phyloP scores from a whole-genome alignment of 306 rosid genomes.

The Citrullus colocynthis region DNA sequence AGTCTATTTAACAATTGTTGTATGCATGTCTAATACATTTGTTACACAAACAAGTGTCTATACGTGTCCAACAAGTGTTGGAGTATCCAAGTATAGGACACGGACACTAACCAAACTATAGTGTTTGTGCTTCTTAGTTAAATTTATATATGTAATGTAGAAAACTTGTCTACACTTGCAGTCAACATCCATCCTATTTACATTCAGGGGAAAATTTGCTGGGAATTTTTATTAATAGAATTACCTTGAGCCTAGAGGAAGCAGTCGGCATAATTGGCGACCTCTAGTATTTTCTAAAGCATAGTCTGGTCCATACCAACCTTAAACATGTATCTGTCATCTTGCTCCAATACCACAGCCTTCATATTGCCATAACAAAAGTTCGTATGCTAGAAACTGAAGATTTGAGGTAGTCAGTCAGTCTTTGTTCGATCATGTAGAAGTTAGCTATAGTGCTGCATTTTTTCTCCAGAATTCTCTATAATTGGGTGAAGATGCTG shows the following conservation, averaged over 20 bases:
- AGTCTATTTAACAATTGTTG: no score
- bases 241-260: neutral
- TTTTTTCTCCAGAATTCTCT: neutral
- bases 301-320: neutral
- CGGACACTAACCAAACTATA: no score
- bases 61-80: no score
- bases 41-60: no score
- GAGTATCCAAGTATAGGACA: no score
- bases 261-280: neutral
- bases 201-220: neutral
- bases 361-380: neutral
- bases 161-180: neutral
- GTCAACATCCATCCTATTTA: neutral
- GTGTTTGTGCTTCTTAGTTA: no score
- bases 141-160: neutral
- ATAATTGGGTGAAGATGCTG: neutral
- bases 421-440: neutral
- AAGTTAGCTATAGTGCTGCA: neutral
- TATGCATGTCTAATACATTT: no score
- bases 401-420: neutral
- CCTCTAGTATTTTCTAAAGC: neutral
- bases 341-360: neutral
- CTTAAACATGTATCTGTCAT: neutral
- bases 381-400: neutral
- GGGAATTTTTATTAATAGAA: neutral